Evolutionary conservation across 1,284 basidiomycete genomes (phyloP), one percentile per base, ranked within the genome.

Genomic region (Ustanciosporium gigantosporum): DNA sequence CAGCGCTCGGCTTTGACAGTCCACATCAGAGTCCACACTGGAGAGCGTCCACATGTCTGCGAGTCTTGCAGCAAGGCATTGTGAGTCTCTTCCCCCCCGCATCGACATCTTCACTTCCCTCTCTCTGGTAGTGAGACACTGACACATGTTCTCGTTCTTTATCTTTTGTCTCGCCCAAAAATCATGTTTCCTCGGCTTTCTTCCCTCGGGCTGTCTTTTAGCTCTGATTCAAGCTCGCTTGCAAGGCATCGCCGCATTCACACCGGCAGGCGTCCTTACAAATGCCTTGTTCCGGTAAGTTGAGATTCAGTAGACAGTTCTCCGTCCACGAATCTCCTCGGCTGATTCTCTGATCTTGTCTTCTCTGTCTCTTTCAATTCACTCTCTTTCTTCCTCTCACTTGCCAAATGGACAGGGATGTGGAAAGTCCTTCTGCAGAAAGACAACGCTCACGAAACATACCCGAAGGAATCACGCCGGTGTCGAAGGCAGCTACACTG

Each of bases 1-100:
- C 70, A 79, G 42, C 62, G 71, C 35, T 70, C 68, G 2, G 90
- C 90, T 20, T 79, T 92, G 51, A 88, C 88, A 41, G 90, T 92
- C 4, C 90, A 92, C 77, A 82, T 84, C 43, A 85, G 90, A 32
- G 88, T 90, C 7, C 90, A 92, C 71, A 91, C 90, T 1, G 70
- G 73, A 14, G 70, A 91, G 80, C 88, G 89, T 72, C 90, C 90
- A 7, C 89, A 91, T 76, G 84, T 83, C 41, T 92, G 90, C 49
- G 14, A 87, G 83, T 16, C 90, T 86, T 76, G 74, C 46, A 43
- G 46, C 45, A 71, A 73, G 32, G 68, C 73, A 3, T 75, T 75
- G 58, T 68, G 44, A 52, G 65, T 65, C 1, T 13, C 16, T 6
- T 6, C 7, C 4, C 22, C 15, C 23, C 11, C n/a, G n/a, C n/a